A percentile compares a stretch with the other conserved stretches of the same genome.
phyloP scores from a whole-genome alignment of 176 grass and related monocot species.

The Cenchrus purpureus region DNA sequence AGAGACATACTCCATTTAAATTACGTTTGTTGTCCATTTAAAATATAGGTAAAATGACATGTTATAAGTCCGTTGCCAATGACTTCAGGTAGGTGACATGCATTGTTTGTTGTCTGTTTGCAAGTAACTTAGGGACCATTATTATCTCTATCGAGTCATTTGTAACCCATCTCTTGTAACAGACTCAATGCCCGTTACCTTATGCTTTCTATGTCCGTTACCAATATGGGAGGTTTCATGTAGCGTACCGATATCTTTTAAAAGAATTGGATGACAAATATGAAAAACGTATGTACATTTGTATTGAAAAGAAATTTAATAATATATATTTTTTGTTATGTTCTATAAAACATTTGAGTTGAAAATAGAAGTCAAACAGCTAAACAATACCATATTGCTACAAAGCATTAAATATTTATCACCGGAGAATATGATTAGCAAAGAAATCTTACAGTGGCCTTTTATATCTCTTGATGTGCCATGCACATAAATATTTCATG shows the following conservation, averaged over 20 bases:
- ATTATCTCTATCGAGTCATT: too few relatives aligned
- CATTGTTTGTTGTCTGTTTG: too few relatives aligned
- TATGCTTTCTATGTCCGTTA: too few relatives aligned
- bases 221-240: not conserved
- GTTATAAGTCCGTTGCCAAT: too few relatives aligned
- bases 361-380: not conserved
- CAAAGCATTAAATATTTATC: not conserved
- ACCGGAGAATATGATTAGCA: too few relatives aligned
- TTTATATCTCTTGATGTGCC: not conserved
- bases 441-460: not conserved
- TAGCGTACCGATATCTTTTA: not conserved
- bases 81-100: too few relatives aligned
- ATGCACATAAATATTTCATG: not conserved
- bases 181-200: too few relatives aligned
- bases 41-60: too few relatives aligned
- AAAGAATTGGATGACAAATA: not conserved
- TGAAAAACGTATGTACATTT: not conserved
- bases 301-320: not conserved
- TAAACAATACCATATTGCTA: not conserved
- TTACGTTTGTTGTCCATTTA: too few relatives aligned
- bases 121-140: too few relatives aligned
- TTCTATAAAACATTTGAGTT: not conserved
- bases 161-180: too few relatives aligned
- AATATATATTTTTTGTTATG: not conserved
- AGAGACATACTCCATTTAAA: too few relatives aligned